Evolutionary conservation across 306 rosid genomes (phyloP).

Genomic region (Cajanus cajan): DNA sequence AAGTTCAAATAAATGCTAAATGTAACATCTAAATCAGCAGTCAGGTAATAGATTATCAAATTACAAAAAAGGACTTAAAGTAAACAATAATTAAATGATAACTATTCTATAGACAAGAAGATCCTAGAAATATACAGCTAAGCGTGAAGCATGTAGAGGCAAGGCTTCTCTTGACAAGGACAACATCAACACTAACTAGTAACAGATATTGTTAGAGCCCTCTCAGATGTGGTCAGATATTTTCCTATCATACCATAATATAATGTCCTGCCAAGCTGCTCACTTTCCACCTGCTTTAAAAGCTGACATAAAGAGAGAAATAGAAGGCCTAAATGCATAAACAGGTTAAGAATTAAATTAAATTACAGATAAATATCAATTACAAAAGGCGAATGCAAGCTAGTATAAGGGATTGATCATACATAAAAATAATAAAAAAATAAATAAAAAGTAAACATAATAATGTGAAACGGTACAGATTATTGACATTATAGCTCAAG

Average conservation of each 20-base stretch:
- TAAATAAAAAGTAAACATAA: too few relatives aligned
- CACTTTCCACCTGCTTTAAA: slow-evolving; percentile 83
- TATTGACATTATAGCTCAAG: slow-evolving; percentile 5
- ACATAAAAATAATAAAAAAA: not conserved
- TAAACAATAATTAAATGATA: not conserved
- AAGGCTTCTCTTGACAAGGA: slow-evolving; percentile 34
- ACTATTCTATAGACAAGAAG: slow-evolving; percentile 7
- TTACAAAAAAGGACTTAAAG: not conserved
- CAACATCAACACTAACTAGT: slow-evolving; percentile 29
- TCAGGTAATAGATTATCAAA: not conserved
- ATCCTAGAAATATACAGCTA: slow-evolving; percentile 17
- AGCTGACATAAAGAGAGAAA: slow-evolving; percentile 80
- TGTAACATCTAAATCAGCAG: slow-evolving; percentile 2
- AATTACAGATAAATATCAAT: slow-evolving; percentile 35
- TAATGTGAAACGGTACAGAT: not conserved
- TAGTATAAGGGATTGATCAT: slow-evolving; percentile 7
- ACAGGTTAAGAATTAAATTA: slow-evolving; percentile 61
- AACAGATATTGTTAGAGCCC: slow-evolving; percentile 57
- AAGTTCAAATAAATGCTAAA: slow-evolving; percentile 4
- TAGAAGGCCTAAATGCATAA: slow-evolving; percentile 82
- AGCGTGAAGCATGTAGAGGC: slow-evolving; percentile 11
- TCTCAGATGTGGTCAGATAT: slow-evolving; percentile 66
- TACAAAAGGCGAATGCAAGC: not conserved
- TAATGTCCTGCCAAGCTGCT: slow-evolving; percentile 84
- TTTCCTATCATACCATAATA: slow-evolving; percentile 95